phyloP scores from a whole-genome alignment of 768 basidiomycete genomes.

The Amanita phalloides region DNA sequence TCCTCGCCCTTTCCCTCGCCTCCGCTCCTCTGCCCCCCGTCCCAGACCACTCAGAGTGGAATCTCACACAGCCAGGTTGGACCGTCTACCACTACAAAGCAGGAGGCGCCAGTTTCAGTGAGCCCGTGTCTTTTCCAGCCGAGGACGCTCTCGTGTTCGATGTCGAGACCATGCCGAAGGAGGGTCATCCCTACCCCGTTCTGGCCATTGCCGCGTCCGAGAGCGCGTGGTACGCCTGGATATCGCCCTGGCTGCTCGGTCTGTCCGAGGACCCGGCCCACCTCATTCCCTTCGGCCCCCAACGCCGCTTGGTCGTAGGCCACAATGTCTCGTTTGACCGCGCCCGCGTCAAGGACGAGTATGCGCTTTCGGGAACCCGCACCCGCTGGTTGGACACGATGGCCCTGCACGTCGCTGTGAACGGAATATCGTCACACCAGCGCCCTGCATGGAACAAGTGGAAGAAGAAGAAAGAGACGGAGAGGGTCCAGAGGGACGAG shows the following conservation, averaged over 20 bases:
- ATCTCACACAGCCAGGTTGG: constrained; percentile 17
- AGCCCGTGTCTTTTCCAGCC: constrained; percentile 58
- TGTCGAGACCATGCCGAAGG: constrained; percentile 84
- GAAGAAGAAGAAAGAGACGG: constrained; percentile 55
- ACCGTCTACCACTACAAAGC: constrained; percentile 60
- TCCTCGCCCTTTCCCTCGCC: constrained; percentile 22
- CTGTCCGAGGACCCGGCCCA: constrained; percentile 48
- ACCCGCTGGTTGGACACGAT: constrained; percentile 92
- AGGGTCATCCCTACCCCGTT: constrained; percentile 63
- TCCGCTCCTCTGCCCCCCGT: constrained; percentile 7
- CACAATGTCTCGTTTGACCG: constrained; percentile 96
- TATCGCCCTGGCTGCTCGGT: constrained; percentile 85
- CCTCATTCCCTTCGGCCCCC: constrained; percentile 62
- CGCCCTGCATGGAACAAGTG: constrained; percentile 88
- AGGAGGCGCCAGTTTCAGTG: constrained; percentile 72
- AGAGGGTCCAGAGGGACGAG: constrained; percentile 46
- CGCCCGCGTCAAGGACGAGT: constrained; percentile 75
- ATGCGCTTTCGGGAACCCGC: constrained; percentile 49
- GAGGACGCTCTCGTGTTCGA: constrained; percentile 84
- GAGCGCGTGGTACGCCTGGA: constrained; percentile 91
- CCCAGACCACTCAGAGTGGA: constrained; percentile 14
- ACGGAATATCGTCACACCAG: constrained; percentile 91
- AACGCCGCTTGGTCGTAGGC: constrained; percentile 62
- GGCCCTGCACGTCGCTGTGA: constrained; percentile 87
- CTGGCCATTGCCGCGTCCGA: constrained; percentile 83